Percentiles rank a stretch among this genome's conserved stretches.
Evolutionary conservation across 257 asterid species (phyloP).

Genomic region (Misopates orontium): DNA sequence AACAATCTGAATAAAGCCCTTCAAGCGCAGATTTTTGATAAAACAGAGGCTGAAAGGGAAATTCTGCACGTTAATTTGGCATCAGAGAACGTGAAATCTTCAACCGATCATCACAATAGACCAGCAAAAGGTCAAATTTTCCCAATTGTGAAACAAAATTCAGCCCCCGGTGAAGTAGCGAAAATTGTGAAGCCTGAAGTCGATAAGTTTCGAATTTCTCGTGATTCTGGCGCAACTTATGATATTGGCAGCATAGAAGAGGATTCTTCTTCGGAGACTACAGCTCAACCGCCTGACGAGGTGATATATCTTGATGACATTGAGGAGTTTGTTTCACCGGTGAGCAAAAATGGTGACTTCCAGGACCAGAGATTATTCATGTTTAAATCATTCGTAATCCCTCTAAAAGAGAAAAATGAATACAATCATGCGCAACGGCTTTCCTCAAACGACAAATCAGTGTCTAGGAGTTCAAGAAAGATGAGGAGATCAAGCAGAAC

Average conservation of each 20-base stretch:
- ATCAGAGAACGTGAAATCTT: slow-evolving; percentile 12
- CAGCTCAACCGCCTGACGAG: slow-evolving; percentile 38
- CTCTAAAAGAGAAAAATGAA: slow-evolving; percentile 4
- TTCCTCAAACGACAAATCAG: slow-evolving; percentile 5
- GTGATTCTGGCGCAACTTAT: slow-evolving; percentile 2
- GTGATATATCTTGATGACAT: slow-evolving; percentile 61
- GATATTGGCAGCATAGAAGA: neutral
- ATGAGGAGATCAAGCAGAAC: slow-evolving; percentile 25
- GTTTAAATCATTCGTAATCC: slow-evolving; percentile 45
- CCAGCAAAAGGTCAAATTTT: slow-evolving; percentile 6
- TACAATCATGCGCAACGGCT: slow-evolving; percentile 2
- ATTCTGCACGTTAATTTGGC: slow-evolving; percentile 25
- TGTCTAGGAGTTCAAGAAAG: slow-evolving; percentile 25
- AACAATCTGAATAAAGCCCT: neutral
- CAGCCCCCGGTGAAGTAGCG: neutral
- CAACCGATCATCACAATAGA: slow-evolving; percentile 19
- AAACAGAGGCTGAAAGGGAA: slow-evolving; percentile 18
- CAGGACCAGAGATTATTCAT: slow-evolving; percentile 69
- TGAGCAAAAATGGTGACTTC: slow-evolving; percentile 32
- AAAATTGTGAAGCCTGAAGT: slow-evolving; percentile 7
- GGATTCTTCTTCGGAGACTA: slow-evolving; percentile 45
- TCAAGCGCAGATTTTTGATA: slow-evolving; percentile 8
- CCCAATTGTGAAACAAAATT: slow-evolving; percentile 2
- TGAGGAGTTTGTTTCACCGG: slow-evolving; percentile 54
- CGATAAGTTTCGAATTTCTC: neutral